phyloP scores from a whole-genome alignment of 208 protist genomes.

The Tritrichomonas foetus region DNA sequence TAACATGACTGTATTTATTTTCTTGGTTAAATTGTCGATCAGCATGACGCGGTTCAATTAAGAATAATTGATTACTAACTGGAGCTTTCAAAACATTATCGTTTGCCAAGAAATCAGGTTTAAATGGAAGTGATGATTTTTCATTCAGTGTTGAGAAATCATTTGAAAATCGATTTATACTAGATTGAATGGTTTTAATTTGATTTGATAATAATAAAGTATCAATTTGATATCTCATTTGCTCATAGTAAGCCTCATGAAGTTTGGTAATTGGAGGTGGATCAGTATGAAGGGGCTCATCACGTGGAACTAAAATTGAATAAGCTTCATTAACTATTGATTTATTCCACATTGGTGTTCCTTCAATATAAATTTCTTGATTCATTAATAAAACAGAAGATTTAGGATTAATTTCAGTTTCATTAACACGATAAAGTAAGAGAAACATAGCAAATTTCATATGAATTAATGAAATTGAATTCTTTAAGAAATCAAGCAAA shows the following conservation, averaged over 20 bases:
- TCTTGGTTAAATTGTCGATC: slow-evolving; percentile 28
- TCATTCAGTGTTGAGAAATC: too few relatives aligned
- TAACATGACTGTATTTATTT: neutral
- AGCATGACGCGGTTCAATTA: neutral
- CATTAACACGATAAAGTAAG: neutral
- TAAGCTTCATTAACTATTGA: neutral
- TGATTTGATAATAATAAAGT: too few relatives aligned
- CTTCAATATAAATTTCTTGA: neutral
- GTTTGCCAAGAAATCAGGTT: too few relatives aligned
- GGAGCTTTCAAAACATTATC: too few relatives aligned
- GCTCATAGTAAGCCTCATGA: too few relatives aligned
- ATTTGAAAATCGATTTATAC: too few relatives aligned
- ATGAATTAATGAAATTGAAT: neutral
- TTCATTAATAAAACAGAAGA: neutral
- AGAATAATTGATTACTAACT: neutral
- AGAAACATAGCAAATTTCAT: slow-evolving; percentile 17
- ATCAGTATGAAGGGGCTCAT: neutral
- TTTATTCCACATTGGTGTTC: neutral
- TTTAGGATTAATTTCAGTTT: neutral
- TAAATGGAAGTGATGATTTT: too few relatives aligned
- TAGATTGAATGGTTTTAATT: too few relatives aligned
- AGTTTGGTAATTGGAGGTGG: too few relatives aligned
- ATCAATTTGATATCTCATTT: too few relatives aligned
- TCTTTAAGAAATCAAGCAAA: neutral
- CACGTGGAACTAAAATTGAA: neutral